Evolutionary conservation across 257 asterid genomes (phyloP).

Genomic region (Ocimum tenuiflorum): DNA sequence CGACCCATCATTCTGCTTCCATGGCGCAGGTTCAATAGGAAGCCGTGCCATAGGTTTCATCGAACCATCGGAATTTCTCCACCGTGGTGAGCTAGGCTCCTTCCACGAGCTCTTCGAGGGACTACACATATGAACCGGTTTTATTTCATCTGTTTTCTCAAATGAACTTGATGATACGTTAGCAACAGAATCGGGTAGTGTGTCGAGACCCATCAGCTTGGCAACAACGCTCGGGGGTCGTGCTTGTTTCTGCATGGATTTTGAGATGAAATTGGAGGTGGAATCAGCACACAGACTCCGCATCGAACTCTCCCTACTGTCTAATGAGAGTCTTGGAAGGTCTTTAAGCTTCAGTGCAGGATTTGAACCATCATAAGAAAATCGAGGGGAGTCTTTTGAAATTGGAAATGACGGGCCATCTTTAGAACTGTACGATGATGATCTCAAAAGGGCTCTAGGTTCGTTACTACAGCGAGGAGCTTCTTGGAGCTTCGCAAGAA

Average conservation of each 20-base stretch:
- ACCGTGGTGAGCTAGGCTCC: conserved; percentile 70
- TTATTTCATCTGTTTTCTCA: conserved; percentile 22
- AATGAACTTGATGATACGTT: conserved; percentile 32
- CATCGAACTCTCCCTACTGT: conserved; percentile 57
- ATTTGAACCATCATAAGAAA: conserved; percentile 59
- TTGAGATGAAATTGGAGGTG: conserved; percentile 31
- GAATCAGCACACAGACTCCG: conserved; percentile 39
- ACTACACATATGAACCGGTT: conserved; percentile 29
- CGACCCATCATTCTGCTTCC: conserved; percentile 62
- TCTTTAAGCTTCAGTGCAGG: conserved; percentile 58
- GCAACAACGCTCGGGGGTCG: conserved; percentile 88
- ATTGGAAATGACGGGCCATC: conserved; percentile 46
- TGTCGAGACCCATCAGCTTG: conserved; percentile 84
- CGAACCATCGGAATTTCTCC: conserved; percentile 57
- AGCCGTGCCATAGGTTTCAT: conserved; percentile 62
- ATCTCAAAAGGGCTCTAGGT: conserved; percentile 62
- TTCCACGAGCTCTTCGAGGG: conserved; percentile 47
- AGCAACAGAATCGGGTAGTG: conserved; percentile 52
- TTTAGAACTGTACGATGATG: conserved; percentile 58
- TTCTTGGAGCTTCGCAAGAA: conserved; percentile 57
- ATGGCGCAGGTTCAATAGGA: conserved; percentile 91
- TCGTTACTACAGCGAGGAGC: conserved; percentile 49
- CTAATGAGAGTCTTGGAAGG: conserved; percentile 76
- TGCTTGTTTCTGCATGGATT: conserved; percentile 34
- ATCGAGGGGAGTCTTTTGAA: conserved; percentile 69